A percentile compares a stretch with the other conserved stretches of the same genome.
Evolutionary conservation across 371 early-diverging fungal species (phyloP).

Genomic region (Rhizopus stolonifer): DNA sequence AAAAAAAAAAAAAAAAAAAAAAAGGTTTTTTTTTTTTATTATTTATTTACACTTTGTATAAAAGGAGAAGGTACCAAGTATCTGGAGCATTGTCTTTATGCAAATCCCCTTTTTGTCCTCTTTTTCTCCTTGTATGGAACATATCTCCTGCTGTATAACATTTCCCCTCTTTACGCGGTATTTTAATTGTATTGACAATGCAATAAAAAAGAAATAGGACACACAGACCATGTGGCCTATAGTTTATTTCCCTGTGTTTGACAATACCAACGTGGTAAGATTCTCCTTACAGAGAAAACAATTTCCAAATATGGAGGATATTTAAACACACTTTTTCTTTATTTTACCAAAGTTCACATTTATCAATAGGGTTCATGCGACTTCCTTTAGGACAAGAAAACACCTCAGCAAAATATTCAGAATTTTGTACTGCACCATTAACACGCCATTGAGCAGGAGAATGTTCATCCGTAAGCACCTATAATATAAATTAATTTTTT

Average conservation of each 20-base stretch:
- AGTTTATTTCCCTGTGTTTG: too few relatives aligned
- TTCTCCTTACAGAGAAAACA: too few relatives aligned
- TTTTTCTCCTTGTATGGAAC: neutral
- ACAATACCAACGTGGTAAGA: too few relatives aligned
- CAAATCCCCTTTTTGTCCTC: neutral
- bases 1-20: conserved; percentile 2
- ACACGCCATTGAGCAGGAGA: conserved; percentile 60
- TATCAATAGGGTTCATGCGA: conserved; percentile 58
- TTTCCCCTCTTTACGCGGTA: too few relatives aligned
- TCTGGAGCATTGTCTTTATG: neutral
- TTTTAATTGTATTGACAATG: too few relatives aligned
- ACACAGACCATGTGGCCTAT: too few relatives aligned
- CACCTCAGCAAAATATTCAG: conserved; percentile 56
- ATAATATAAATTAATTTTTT: too few relatives aligned
- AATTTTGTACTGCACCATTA: conserved; percentile 66
- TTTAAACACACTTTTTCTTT: too few relatives aligned
- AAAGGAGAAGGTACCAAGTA: neutral
- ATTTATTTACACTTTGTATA: neutral
- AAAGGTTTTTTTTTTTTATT: neutral
- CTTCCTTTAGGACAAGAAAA: conserved; percentile 58
- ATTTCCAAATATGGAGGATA: too few relatives aligned
- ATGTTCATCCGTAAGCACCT: conserved; percentile 52
- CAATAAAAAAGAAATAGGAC: too few relatives aligned
- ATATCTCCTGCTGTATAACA: too few relatives aligned
- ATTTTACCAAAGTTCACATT: conserved; percentile 54